A percentile compares a stretch with the other conserved stretches of the same genome.
Evolutionary conservation across 768 basidiomycete genomes (phyloP).

Genomic region (Boletus subparvulus): DNA sequence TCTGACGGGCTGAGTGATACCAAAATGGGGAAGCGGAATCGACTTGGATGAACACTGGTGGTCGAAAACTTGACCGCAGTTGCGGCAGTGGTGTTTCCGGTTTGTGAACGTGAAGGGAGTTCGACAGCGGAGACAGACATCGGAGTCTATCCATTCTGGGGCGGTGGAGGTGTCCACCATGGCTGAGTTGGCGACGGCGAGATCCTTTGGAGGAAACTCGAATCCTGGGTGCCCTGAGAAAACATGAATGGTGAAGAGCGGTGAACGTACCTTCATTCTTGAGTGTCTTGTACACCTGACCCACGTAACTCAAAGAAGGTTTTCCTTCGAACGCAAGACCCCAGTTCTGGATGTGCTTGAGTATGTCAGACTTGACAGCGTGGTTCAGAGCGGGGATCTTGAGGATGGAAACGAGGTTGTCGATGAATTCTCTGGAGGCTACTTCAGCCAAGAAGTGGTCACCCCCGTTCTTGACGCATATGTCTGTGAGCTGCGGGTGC

Average conservation of each 20-base stretch:
- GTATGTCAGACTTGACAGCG: slow-evolving; percentile 78
- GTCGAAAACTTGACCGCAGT: slow-evolving; percentile 97
- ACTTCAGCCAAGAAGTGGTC: slow-evolving; percentile 85
- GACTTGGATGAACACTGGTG: slow-evolving; percentile 86
- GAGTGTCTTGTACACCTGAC: slow-evolving; percentile 76
- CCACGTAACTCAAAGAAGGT: slow-evolving; percentile 66
- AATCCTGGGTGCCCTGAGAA: slow-evolving; percentile 49
- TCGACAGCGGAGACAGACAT: slow-evolving; percentile 90
- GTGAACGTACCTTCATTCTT: slow-evolving; percentile 62
- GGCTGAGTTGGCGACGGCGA: slow-evolving; percentile 64
- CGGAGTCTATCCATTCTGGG: slow-evolving; percentile 97
- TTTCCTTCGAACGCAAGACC: slow-evolving; percentile 86
- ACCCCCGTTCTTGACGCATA: slow-evolving; percentile 96
- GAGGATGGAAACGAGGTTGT: slow-evolving; percentile 87
- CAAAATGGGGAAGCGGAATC: slow-evolving; percentile 87
- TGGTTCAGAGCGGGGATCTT: slow-evolving; percentile 73
- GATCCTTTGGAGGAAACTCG: slow-evolving; percentile 81
- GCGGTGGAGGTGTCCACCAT: slow-evolving; percentile 92
- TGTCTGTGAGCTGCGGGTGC: slow-evolving; percentile 69
- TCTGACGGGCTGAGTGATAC: slow-evolving; percentile 87
- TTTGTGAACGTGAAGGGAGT: slow-evolving; percentile 92
- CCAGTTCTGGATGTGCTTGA: slow-evolving; percentile 91
- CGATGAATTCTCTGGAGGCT: slow-evolving; percentile 88
- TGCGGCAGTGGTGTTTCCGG: slow-evolving; percentile 96
- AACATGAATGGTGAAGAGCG: background rate